Evolutionary conservation across 176 grass and related monocot species (phyloP).

Genomic region (Pontederia paniculata): DNA sequence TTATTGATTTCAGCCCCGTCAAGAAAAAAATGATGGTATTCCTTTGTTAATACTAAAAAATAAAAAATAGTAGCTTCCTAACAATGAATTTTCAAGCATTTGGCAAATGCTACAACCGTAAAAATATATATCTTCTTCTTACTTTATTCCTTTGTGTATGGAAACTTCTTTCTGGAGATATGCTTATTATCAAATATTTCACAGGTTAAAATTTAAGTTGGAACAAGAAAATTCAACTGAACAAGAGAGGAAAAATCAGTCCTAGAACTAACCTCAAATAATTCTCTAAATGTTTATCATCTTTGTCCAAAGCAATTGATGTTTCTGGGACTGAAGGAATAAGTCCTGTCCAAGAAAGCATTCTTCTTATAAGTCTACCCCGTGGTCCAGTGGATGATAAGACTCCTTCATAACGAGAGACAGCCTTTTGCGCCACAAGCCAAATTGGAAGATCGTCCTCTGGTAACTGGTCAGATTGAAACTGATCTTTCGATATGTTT

Average conservation of each 20-base stretch:
- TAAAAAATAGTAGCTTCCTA: too few relatives aligned
- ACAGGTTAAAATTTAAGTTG: not conserved
- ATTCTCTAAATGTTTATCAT: conserved; percentile 43
- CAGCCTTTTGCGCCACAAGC: conserved; percentile 74
- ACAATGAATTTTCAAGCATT: too few relatives aligned
- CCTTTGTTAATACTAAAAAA: too few relatives aligned
- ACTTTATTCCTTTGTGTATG: too few relatives aligned
- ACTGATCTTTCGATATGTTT: conserved; percentile 27
- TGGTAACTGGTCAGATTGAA: conserved; percentile 30
- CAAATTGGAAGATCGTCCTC: conserved; percentile 76
- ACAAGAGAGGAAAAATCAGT: not conserved
- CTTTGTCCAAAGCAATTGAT: conserved; percentile 33
- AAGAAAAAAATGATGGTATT: too few relatives aligned
- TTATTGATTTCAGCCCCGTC: too few relatives aligned
- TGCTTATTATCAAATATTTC: not conserved
- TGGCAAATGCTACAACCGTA: too few relatives aligned
- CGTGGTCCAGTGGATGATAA: conserved; percentile 75
- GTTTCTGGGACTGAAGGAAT: conserved; percentile 67
- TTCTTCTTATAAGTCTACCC: conserved; percentile 71
- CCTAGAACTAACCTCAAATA: conserved; percentile 50
- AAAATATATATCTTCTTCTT: too few relatives aligned
- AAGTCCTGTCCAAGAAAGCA: conserved; percentile 77
- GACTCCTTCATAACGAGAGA: conserved; percentile 78
- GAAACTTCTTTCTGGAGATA: too few relatives aligned
- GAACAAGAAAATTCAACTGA: not conserved